phyloP scores from a whole-genome alignment of 768 basidiomycete species.

The Leccinum subgranulosum region DNA sequence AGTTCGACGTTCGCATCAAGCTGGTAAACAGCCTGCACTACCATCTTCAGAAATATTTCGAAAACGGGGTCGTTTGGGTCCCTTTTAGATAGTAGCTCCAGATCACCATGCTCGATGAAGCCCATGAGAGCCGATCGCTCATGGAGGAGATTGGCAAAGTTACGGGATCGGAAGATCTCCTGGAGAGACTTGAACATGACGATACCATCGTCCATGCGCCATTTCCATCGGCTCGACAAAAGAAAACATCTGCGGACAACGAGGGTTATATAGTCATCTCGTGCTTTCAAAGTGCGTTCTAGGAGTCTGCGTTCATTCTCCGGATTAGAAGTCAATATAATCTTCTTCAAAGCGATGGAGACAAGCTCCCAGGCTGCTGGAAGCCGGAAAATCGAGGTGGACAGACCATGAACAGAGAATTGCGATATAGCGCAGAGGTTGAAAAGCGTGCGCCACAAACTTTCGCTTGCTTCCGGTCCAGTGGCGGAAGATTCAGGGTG shows the following conservation, averaged over 20 bases:
- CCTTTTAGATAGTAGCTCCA: constrained; percentile 47
- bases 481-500: constrained; percentile 32
- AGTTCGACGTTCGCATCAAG: constrained; percentile 33
- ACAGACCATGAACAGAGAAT: constrained; percentile 58
- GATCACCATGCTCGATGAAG: constrained; percentile 60
- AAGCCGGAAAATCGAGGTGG: constrained; percentile 39
- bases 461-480: constrained; percentile 54
- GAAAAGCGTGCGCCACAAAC: constrained; percentile 69
- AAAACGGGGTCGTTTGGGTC: constrained; percentile 68
- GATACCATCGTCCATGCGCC: constrained; percentile 60
- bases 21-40: constrained; percentile 53
- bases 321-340: constrained; percentile 52
- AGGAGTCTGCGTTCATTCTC: constrained; percentile 40
- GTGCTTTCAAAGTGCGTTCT: constrained; percentile 41
- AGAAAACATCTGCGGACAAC: constrained; percentile 70
- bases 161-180: constrained; percentile 72
- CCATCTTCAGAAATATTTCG: constrained; percentile 76
- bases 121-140: constrained; percentile 64
- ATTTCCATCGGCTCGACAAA: constrained; percentile 74
- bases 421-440: constrained; percentile 74
- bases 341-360: constrained; percentile 50
- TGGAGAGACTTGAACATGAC: constrained; percentile 60
- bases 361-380: constrained; percentile 68
- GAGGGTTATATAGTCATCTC: constrained; percentile 69
- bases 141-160: constrained; percentile 66